phyloP scores from a whole-genome alignment of 2,329 filamentous ascomycete species.

The Pseudogymnoascus sp. region DNA sequence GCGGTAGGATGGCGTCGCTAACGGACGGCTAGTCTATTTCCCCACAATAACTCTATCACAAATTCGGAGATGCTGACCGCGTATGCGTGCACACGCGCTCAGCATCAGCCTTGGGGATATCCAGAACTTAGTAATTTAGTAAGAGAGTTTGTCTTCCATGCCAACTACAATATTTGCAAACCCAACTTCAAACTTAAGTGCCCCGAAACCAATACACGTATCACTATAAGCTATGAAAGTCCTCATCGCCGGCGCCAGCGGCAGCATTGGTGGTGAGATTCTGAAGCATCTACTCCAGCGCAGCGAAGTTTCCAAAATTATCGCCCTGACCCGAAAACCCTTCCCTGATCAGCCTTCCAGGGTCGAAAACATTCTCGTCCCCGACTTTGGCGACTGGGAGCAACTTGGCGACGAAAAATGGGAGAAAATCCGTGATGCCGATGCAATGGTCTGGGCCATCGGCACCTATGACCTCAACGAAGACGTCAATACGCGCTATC shows the following conservation, averaged over 20 bases:
- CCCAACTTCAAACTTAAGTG: background rate
- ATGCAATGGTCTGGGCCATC: conserved; percentile 27
- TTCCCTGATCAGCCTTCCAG: conserved; percentile 22
- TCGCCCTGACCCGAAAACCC: conserved; percentile 29
- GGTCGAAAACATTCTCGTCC: conserved; percentile 19
- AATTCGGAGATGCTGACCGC: too few species aligned
- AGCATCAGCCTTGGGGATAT: background rate
- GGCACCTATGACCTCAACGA: conserved; percentile 21
- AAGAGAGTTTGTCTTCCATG: background rate
- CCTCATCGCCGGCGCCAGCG: conserved; percentile 31
- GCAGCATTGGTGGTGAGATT: conserved; percentile 29
- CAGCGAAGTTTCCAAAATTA: conserved; percentile 25
- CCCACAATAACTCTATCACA: background rate
- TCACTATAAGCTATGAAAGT: conserved; percentile 28
- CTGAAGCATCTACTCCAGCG: conserved; percentile 30
- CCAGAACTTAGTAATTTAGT: background rate
- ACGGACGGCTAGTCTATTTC: background rate
- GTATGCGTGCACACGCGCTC: background rate
- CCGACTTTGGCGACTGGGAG: conserved; percentile 25
- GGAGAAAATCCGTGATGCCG: conserved; percentile 23
- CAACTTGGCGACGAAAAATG: conserved; percentile 19
- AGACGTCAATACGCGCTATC: conserved; percentile 22
- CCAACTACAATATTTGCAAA: background rate
- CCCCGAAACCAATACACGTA: background rate
- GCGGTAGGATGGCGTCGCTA: background rate